Conservation (phyloP, 495 filamentous ascomycete genomes). For the Geoglossum glabrum region DNA sequence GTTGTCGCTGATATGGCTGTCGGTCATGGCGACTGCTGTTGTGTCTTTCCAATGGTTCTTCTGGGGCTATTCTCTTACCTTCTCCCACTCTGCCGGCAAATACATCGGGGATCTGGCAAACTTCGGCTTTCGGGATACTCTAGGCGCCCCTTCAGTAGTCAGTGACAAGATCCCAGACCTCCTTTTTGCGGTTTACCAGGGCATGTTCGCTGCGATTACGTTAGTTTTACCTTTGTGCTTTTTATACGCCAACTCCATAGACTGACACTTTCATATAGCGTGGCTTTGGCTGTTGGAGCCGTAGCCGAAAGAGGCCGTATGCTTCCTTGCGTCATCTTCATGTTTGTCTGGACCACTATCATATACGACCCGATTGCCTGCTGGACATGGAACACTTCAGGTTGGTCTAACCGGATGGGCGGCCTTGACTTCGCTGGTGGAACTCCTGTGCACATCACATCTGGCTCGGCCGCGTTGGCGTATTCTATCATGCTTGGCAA, state of each 20-base stretch:
- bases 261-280: conserved; percentile 22
- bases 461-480: conserved; percentile 74
- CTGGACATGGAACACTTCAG: conserved; percentile 89
- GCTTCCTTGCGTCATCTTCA: conserved; percentile 85
- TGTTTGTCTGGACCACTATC: conserved; percentile 88
- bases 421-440: conserved; percentile 93
- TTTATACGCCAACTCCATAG: background rate
- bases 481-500: conserved; percentile 71
- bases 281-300: conserved; percentile 80
- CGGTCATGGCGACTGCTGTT: conserved; percentile 85
- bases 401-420: conserved; percentile 70
- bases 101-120: conserved; percentile 77
- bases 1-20: conserved; percentile 84
- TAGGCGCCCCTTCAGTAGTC: conserved; percentile 65
- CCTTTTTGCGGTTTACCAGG: conserved; percentile 84
- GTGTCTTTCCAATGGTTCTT: conserved; percentile 98
- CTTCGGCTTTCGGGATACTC: conserved; percentile 65
- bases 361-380: conserved; percentile 93
- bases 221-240: conserved; percentile 22
- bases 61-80: conserved; percentile 91
- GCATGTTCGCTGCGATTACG: conserved; percentile 95
- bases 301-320: conserved; percentile 87
- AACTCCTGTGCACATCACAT: conserved; percentile 89
- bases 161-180: conserved; percentile 70
- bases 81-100: conserved; percentile 63